Conservation (phyloP, 2,329 filamentous ascomycete genomes). For the Colletotrichum cordylinicola region DNA sequence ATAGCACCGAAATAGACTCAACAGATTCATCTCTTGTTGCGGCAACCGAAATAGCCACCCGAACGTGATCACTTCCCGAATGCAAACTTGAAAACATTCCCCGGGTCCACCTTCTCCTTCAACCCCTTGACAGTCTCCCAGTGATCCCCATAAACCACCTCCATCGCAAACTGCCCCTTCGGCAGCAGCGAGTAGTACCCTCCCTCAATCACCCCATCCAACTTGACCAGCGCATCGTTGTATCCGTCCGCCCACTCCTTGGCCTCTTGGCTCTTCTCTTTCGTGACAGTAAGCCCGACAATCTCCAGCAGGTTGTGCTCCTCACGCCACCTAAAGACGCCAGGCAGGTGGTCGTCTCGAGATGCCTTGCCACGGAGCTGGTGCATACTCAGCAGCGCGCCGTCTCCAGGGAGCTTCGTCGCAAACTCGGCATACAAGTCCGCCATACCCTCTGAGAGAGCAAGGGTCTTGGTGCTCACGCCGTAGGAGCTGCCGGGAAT, state of each 20-base stretch:
- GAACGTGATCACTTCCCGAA: neutral
- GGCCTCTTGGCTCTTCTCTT: slow-evolving; percentile 27
- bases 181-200: slow-evolving; percentile 37
- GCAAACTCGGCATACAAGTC: slow-evolving; percentile 30
- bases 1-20: neutral
- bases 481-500: slow-evolving; percentile 27
- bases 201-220: slow-evolving; percentile 30
- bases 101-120: slow-evolving; percentile 11
- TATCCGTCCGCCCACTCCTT: slow-evolving; percentile 32
- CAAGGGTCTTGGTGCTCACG: slow-evolving; percentile 18
- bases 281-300: slow-evolving; percentile 27
- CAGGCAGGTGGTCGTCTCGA: slow-evolving; percentile 22
- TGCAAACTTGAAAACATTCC: slow-evolving; percentile 7
- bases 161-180: slow-evolving; percentile 28
- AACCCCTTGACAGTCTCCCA: slow-evolving; percentile 16
- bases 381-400: slow-evolving; percentile 34
- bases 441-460: slow-evolving; percentile 29
- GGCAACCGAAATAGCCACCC: neutral
- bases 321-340: slow-evolving; percentile 33
- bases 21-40: neutral
- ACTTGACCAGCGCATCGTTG: slow-evolving; percentile 24
- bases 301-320: slow-evolving; percentile 43
- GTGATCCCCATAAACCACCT: slow-evolving; percentile 34
- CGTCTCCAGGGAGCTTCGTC: slow-evolving; percentile 25
- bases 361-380: slow-evolving; percentile 27